Conservation (phyloP, 2,329 filamentous ascomycete genomes). For the Pseudonectria buxi region DNA sequence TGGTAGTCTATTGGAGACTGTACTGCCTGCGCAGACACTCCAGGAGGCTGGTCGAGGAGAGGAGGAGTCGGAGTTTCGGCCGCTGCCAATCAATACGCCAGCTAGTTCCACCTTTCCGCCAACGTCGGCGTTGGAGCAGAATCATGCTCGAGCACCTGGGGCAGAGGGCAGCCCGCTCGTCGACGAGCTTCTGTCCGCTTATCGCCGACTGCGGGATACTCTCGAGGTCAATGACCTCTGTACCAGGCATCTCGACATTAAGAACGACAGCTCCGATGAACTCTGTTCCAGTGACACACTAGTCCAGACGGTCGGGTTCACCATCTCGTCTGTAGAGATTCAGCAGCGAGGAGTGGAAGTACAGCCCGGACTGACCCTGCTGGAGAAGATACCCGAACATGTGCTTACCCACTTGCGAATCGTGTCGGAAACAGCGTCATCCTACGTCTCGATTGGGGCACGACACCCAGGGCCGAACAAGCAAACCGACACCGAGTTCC, state of each 20-base stretch:
- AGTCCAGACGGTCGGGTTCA: constrained; percentile 66
- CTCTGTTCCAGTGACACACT: constrained; percentile 52
- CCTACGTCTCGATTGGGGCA: constrained; percentile 73
- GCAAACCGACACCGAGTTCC: constrained; percentile 60
- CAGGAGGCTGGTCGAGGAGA: constrained; percentile 35
- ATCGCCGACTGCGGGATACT: constrained; percentile 54
- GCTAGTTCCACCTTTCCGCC: constrained; percentile 38
- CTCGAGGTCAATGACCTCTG: constrained; percentile 48
- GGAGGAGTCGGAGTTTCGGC: constrained; percentile 27
- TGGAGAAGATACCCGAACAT: constrained; percentile 80
- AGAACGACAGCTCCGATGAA: constrained; percentile 32
- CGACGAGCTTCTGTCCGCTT: constrained; percentile 53
- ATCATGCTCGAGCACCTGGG: constrained; percentile 7
- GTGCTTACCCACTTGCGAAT: constrained; percentile 81
- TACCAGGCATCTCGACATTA: constrained; percentile 28
- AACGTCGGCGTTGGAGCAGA: constrained; percentile 19
- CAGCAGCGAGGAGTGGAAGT: constrained; percentile 79
- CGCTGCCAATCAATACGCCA: constrained; percentile 31
- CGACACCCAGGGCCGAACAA: constrained; percentile 55
- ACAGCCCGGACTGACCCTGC: constrained; percentile 63
- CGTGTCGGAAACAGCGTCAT: constrained; percentile 78
- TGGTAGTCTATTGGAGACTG: constrained; percentile 30
- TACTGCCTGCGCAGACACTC: constrained; percentile 32
- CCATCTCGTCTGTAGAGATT: constrained; percentile 84
- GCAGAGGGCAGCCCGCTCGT: constrained; percentile 27